Evolutionary conservation across 768 basidiomycete species (phyloP).

Genomic region (Mycena olivaceomarginata): DNA sequence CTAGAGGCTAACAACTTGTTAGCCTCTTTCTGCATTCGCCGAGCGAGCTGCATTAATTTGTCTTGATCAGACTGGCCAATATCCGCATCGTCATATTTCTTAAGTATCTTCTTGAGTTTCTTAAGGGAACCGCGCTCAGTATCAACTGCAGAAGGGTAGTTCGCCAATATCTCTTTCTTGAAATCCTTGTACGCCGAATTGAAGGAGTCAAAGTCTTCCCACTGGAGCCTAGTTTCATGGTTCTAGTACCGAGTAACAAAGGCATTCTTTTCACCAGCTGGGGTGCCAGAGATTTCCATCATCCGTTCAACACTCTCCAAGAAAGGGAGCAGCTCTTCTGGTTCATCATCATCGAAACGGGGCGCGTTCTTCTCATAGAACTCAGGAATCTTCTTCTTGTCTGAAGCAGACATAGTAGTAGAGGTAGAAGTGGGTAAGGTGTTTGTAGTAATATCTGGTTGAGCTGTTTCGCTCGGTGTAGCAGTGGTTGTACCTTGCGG

Average conservation of each 20-base stretch:
- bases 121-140: neutral
- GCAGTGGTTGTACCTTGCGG: neutral
- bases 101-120: neutral
- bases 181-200: neutral
- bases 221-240: neutral
- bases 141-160: neutral
- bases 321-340: slow-evolving; percentile 16
- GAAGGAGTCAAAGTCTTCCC: slow-evolving; percentile 4
- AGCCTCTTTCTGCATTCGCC: neutral
- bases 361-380: slow-evolving; percentile 19
- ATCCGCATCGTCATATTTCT: neutral
- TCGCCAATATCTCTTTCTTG: slow-evolving; percentile 23
- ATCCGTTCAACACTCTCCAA: slow-evolving; percentile 23
- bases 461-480: neutral
- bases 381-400: slow-evolving; percentile 22
- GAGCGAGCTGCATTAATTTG: neutral
- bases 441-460: neutral
- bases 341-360: slow-evolving; percentile 2
- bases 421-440: neutral
- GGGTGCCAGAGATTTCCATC: neutral
- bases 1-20: neutral
- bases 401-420: neutral
- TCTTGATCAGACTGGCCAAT: neutral
- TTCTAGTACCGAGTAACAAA: neutral
- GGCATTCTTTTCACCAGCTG: neutral